A percentile compares a stretch with the other conserved stretches of the same genome.
These are phyloP conservation scores for Phyllosticta ampelicida DNA, from an alignment of 2,329 filamentous ascomycete species.

Conservation along the genomic window DNA sequence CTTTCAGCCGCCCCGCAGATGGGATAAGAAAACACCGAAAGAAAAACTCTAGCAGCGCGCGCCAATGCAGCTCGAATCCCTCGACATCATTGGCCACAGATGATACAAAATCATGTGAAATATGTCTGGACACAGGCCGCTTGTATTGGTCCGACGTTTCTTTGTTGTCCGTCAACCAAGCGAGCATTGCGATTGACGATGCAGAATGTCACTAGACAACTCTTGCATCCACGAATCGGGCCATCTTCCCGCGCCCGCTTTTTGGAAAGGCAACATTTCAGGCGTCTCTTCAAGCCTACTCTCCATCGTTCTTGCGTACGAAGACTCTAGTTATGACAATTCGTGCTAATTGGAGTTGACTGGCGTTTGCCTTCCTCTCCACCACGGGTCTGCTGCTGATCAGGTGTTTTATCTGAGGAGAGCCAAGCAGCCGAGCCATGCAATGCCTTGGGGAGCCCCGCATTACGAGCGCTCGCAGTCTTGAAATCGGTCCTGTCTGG, in stretches of 20 bases:
- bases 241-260: neutral
- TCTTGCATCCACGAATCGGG: neutral
- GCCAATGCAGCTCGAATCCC: neutral
- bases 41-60: neutral
- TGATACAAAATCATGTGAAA: neutral
- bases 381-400: neutral
- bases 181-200: slow-evolving; percentile 3
- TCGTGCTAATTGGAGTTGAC: neutral
- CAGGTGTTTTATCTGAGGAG: neutral
- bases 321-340: neutral
- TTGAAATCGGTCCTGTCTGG: neutral
- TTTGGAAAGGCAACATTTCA: neutral
- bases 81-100: neutral
- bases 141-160: neutral
- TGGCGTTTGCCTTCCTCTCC: neutral
- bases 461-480: neutral
- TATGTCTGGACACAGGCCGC: neutral
- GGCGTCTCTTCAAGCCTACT: neutral
- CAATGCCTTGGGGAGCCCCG: neutral
- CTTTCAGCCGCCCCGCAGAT: neutral
- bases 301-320: neutral
- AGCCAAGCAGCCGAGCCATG: neutral
- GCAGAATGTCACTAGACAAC: slow-evolving; percentile 5
- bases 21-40: neutral
- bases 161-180: slow-evolving; percentile 8